Percentiles rank a stretch among this genome's conserved stretches.
Conservation (phyloP, 306 rosid species). For the Castanea crenata region DNA sequence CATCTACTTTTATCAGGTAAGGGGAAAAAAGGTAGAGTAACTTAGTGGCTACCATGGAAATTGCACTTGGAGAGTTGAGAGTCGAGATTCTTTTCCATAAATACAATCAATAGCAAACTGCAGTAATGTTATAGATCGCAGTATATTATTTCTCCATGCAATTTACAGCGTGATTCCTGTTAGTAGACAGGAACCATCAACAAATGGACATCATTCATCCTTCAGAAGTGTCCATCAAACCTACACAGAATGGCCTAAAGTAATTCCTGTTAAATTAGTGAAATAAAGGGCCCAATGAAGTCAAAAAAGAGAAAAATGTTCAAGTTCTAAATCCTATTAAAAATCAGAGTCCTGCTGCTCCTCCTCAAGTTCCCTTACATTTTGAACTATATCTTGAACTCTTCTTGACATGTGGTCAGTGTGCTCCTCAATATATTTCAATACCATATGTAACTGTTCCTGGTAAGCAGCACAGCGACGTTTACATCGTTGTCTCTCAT, state of each 20-base stretch:
- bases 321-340: neutral
- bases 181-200: neutral
- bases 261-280: neutral
- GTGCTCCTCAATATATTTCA: constrained; percentile 54
- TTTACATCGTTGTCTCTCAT: constrained; percentile 62
- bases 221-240: neutral
- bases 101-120: neutral
- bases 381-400: constrained; percentile 50
- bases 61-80: neutral
- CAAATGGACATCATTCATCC: neutral
- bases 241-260: neutral
- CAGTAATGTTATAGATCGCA: neutral
- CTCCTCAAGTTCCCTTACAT: constrained; percentile 55
- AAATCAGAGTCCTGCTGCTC: constrained; percentile 37
- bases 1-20: too few relatives aligned
- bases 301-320: neutral
- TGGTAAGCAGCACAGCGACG: constrained; percentile 66
- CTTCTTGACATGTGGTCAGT: constrained; percentile 58
- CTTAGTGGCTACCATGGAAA: neutral
- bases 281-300: neutral
- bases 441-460: constrained; percentile 49
- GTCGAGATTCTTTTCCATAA: neutral
- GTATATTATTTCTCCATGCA: too few relatives aligned
- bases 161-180: neutral
- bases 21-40: too few relatives aligned